Conservation (phyloP, 2,329 filamentous ascomycete species). For the Chaetomium strumarium region DNA sequence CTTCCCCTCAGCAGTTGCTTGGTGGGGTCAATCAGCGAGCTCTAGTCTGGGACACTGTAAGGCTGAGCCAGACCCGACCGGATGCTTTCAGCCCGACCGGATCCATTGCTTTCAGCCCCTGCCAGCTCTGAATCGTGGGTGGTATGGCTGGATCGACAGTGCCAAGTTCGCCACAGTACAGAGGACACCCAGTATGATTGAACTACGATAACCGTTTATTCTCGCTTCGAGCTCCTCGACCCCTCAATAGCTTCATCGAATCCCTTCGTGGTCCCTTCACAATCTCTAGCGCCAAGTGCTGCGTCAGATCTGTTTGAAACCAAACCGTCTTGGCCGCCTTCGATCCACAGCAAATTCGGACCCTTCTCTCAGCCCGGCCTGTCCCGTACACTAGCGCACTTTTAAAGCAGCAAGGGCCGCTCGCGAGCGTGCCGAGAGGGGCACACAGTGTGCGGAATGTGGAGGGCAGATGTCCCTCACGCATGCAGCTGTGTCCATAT, state of each 20-base stretch:
- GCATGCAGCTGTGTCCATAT: constrained; percentile 14
- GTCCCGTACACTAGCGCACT: background rate
- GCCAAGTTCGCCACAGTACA: constrained; percentile 2
- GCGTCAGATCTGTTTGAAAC: constrained; percentile 14
- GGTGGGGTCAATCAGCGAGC: constrained; percentile 8
- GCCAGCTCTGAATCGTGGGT: constrained; percentile 3
- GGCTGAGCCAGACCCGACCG: background rate
- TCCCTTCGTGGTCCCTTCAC: background rate
- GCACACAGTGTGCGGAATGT: constrained; percentile 11
- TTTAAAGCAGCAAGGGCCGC: background rate
- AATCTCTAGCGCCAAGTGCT: background rate
- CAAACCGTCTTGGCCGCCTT: background rate
- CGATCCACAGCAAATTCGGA: background rate
- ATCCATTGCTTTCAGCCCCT: background rate
- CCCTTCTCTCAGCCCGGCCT: background rate
- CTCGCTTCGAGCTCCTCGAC: background rate
- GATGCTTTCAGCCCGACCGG: background rate
- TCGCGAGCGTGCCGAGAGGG: background rate
- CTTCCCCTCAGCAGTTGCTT: background rate
- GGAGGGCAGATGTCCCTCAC: background rate
- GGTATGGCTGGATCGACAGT: constrained; percentile 6
- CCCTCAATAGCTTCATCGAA: background rate
- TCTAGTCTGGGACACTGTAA: background rate
- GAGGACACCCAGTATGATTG: background rate
- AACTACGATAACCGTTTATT: too few species aligned